Conservation (phyloP, 768 basidiomycete genomes). For the Pholiota molesta region DNA sequence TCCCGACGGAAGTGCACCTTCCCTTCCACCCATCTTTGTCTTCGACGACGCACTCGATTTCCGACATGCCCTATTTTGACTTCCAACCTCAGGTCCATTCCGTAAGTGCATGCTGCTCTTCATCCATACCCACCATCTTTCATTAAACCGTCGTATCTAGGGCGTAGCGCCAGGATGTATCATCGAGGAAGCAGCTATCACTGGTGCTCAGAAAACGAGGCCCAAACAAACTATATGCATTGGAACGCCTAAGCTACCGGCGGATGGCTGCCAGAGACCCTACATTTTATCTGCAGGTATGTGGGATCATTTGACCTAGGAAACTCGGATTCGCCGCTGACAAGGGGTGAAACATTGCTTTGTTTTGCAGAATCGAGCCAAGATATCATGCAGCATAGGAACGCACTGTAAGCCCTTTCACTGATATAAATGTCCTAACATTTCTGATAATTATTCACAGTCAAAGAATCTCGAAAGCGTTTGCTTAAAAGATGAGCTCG, state of each 20-base stretch:
- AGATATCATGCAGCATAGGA: constrained; percentile 12
- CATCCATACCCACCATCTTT: neutral
- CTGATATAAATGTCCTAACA: no score
- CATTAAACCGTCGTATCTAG: neutral
- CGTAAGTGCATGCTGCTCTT: neutral
- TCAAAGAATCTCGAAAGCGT: constrained; percentile 10
- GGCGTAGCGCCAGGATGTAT: neutral
- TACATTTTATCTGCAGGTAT: neutral
- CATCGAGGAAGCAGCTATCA: neutral
- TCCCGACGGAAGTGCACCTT: neutral
- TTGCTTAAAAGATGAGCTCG: neutral
- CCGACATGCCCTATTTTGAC: constrained; percentile 6
- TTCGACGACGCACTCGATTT: no score
- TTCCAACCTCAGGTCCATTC: neutral
- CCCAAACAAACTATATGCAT: neutral
- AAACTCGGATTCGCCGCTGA: neutral
- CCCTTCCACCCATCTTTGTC: neutral
- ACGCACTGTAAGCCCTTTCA: constrained; percentile 4
- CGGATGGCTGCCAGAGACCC: neutral
- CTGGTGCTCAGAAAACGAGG: neutral
- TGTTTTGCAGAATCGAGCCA: constrained; percentile 2
- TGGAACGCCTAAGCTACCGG: neutral
- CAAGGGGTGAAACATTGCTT: neutral
- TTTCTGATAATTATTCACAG: neutral
- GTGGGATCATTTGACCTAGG: neutral